phyloP scores from a whole-genome alignment of 1,284 basidiomycete species.

The Golubevia sp. region DNA sequence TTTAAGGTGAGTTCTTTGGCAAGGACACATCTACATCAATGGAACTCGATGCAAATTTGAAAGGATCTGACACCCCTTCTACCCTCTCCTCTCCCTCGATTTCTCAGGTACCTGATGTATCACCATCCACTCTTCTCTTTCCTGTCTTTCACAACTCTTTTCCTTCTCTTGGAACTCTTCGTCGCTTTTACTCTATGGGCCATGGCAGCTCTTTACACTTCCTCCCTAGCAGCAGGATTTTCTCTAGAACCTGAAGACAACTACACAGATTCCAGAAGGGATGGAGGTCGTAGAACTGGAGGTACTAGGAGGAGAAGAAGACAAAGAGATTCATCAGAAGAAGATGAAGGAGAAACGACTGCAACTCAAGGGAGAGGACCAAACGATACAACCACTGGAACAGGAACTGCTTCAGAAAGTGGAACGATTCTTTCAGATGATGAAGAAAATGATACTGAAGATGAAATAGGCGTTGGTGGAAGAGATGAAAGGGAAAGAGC shows the following conservation, averaged over 20 bases:
- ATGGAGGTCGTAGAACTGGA: constrained; percentile 13
- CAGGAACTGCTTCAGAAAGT: constrained; percentile 11
- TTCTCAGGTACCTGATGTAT: constrained; percentile 47
- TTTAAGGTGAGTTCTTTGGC: constrained; percentile 17
- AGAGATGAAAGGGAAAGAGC: constrained; percentile 14
- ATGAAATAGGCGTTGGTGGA: constrained; percentile 11
- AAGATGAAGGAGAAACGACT: not conserved
- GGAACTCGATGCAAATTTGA: not conserved
- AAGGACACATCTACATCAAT: not conserved
- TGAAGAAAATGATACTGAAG: constrained; percentile 12
- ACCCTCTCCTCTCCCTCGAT: not conserved
- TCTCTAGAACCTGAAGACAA: constrained; percentile 1
- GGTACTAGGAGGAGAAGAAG: constrained; percentile 10
- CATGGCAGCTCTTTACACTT: constrained; percentile 39
- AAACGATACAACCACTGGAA: constrained; percentile 26
- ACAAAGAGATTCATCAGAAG: not conserved
- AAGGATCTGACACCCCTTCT: not conserved
- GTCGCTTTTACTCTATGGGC: constrained; percentile 48
- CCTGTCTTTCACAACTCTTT: constrained; percentile 42
- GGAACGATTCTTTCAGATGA: constrained; percentile 8
- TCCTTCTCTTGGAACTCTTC: constrained; percentile 45
- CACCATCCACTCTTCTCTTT: constrained; percentile 48
- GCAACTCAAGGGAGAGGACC: constrained; percentile 8
- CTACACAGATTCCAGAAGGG: constrained; percentile 11
- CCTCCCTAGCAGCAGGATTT: constrained; percentile 10